A percentile compares a stretch with the other conserved stretches of the same genome.
phyloP scores from a whole-genome alignment of 495 filamentous ascomycete genomes.

The Arthonia radiata region DNA sequence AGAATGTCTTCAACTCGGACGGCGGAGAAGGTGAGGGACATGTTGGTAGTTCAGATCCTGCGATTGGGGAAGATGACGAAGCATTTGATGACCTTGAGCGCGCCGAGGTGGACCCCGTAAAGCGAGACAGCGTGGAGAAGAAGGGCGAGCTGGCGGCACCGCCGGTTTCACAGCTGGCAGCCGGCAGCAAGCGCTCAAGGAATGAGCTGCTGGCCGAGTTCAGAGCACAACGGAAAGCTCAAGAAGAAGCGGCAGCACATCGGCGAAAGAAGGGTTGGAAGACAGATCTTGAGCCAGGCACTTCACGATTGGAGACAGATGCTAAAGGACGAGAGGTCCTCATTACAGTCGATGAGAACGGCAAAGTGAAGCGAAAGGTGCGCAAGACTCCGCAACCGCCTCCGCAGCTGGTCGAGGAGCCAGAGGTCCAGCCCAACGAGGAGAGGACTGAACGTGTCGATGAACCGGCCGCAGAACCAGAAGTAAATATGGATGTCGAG shows the following conservation, averaged over 20 bases:
- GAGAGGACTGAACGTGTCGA: too few species aligned
- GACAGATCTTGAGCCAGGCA: constrained; percentile 24
- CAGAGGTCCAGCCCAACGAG: too few species aligned
- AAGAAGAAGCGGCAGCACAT: constrained; percentile 32
- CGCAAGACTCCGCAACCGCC: too few species aligned
- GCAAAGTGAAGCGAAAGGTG: constrained; percentile 69
- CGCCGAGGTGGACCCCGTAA: constrained; percentile 30
- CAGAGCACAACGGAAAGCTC: constrained; percentile 40
- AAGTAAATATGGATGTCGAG: too few species aligned
- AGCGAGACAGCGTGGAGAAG: constrained; percentile 38
- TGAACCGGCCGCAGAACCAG: too few species aligned
- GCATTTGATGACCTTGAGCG: constrained; percentile 53
- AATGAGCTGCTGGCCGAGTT: constrained; percentile 67
- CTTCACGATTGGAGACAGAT: constrained; percentile 51
- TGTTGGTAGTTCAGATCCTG: constrained; percentile 5
- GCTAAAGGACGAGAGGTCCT: constrained; percentile 57
- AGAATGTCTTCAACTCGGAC: constrained; percentile 12
- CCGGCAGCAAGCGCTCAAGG: constrained; percentile 44
- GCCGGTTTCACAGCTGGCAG: constrained; percentile 25
- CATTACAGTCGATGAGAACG: constrained; percentile 65
- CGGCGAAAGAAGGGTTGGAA: constrained; percentile 57
- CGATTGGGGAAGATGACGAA: constrained; percentile 35
- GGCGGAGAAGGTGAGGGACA: constrained; percentile 10
- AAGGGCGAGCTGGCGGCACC: constrained; percentile 46
- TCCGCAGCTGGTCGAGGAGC: too few species aligned